phyloP scores from a whole-genome alignment of 345 rosid species.

The Microcos paniculata region DNA sequence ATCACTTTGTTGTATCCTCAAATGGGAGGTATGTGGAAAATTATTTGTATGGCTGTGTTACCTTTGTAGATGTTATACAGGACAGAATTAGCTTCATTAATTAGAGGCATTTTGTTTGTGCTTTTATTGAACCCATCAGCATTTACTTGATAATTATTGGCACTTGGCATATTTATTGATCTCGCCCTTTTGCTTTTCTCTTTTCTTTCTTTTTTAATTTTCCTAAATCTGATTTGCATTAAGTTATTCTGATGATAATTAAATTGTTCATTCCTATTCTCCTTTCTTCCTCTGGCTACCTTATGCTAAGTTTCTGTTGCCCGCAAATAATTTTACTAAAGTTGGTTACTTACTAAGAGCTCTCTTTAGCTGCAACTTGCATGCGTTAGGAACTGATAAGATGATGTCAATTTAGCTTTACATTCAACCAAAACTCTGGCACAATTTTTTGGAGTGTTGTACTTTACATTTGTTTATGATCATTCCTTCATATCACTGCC shows the following conservation, averaged over 20 bases:
- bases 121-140: neutral
- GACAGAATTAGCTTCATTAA: neutral
- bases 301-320: neutral
- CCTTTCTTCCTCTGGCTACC: neutral
- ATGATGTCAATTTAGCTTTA: neutral
- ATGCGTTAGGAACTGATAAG: neutral
- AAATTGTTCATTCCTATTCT: neutral
- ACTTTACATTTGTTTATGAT: neutral
- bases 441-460: neutral
- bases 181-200: neutral
- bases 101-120: neutral
- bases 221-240: neutral
- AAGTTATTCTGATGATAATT: neutral
- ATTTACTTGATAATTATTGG: too few species aligned
- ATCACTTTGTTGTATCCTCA: slow-evolving; percentile 35
- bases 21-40: slow-evolving; percentile 35
- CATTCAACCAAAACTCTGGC: neutral
- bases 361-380: neutral
- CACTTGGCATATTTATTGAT: neutral
- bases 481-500: neutral
- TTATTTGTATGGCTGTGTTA: neutral
- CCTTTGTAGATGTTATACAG: neutral
- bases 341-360: neutral
- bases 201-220: neutral
- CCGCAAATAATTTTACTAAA: neutral